A percentile compares a stretch with the other conserved stretches of the same genome.
phyloP scores from a whole-genome alignment of 2,329 filamentous ascomycete species.

The Paecilomyces dactylethromorphus region DNA sequence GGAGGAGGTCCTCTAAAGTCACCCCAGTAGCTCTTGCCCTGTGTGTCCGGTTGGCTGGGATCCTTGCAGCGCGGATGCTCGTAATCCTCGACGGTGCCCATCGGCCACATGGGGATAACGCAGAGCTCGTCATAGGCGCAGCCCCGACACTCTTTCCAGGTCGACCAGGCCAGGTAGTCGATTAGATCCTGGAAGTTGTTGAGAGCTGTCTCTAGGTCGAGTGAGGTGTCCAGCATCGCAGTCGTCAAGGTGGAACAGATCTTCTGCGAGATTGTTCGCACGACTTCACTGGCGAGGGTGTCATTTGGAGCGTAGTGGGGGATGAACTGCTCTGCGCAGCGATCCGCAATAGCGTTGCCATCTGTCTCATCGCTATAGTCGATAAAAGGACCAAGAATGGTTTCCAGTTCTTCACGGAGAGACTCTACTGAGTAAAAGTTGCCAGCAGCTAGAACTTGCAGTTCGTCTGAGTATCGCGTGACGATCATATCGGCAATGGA shows the following conservation, averaged over 20 bases:
- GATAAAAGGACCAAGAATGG: conserved; percentile 27
- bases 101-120: conserved; percentile 59
- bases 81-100: conserved; percentile 50
- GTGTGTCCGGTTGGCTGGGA: background rate
- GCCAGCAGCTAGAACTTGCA: conserved; percentile 35
- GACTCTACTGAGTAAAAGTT: conserved; percentile 13
- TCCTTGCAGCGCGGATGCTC: conserved; percentile 41
- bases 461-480: conserved; percentile 51
- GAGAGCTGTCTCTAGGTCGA: conserved; percentile 17
- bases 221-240: conserved; percentile 11
- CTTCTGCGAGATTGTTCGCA: conserved; percentile 21
- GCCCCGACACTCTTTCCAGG: conserved; percentile 51
- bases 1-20: background rate
- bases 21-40: background rate
- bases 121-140: conserved; percentile 52
- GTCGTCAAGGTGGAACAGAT: conserved; percentile 26
- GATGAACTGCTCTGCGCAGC: conserved; percentile 30
- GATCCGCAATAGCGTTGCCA: conserved; percentile 15
- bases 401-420: conserved; percentile 22
- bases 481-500: conserved; percentile 60
- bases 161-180: conserved; percentile 51
- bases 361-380: conserved; percentile 24
- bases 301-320: conserved; percentile 8
- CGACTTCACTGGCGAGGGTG: conserved; percentile 17
- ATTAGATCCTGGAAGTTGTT: conserved; percentile 36